These are phyloP conservation scores for Nannochloropsis oceanica DNA, from an alignment of 108 stramenopile genomes.

Conservation along the genomic window DNA sequence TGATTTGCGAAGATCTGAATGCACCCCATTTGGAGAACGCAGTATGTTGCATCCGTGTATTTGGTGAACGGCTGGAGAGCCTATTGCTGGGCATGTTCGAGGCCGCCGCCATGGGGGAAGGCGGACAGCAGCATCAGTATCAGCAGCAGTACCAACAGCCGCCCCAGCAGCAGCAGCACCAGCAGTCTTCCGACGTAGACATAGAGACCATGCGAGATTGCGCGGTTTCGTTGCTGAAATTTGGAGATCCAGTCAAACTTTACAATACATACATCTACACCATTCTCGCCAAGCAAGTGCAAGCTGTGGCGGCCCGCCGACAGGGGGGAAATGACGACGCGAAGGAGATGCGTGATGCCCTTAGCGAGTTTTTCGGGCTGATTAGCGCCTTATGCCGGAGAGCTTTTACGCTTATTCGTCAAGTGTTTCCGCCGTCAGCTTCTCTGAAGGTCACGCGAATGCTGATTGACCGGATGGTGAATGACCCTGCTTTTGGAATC, in stretches of 20 bases:
- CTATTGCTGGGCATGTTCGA: background rate
- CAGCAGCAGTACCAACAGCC: background rate
- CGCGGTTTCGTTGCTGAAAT: background rate
- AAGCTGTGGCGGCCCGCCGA: background rate
- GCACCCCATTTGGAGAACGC: background rate
- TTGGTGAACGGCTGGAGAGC: background rate
- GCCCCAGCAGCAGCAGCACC: background rate
- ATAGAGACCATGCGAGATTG: background rate
- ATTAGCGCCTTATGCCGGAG: conserved; percentile 5
- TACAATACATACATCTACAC: background rate
- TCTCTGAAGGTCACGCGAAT: background rate
- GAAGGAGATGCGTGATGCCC: background rate
- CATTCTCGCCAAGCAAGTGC: background rate
- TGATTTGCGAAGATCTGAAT: background rate
- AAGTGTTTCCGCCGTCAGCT: conserved; percentile 1
- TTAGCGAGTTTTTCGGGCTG: background rate
- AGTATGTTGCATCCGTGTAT: background rate
- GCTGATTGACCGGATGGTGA: conserved; percentile 4
- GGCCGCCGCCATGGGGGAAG: background rate
- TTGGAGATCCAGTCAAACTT: background rate
- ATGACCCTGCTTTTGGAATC: conserved; percentile 19
- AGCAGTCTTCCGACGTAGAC: background rate
- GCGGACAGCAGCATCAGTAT: background rate
- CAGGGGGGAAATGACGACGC: background rate
- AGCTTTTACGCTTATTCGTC: conserved; percentile 3